Evolutionary conservation across 805 yeast species (phyloP).

Genomic region (Saturnispora quitensis): DNA sequence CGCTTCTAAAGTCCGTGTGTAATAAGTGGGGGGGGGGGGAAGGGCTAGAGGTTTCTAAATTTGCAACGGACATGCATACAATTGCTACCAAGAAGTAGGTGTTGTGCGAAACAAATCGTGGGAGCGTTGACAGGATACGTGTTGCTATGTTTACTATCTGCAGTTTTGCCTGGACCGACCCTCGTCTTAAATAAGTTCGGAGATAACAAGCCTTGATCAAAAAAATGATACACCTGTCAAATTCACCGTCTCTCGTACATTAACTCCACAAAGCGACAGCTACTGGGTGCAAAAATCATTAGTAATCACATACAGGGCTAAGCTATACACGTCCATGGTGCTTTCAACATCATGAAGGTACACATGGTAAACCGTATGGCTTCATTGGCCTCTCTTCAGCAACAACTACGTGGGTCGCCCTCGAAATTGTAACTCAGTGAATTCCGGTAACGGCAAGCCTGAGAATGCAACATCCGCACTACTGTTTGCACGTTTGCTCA

Average conservation of each 20-base stretch:
- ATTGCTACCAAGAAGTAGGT: too few species aligned
- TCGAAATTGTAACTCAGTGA: too few species aligned
- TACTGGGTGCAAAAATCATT: background rate
- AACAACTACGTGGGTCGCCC: too few species aligned
- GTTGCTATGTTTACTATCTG: background rate
- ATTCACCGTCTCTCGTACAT: background rate
- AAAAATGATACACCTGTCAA: background rate
- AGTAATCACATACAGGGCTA: background rate
- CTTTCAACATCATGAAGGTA: too few species aligned
- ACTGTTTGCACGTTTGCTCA: background rate
- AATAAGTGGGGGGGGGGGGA: background rate
- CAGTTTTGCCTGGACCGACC: background rate
- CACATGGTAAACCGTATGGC: background rate
- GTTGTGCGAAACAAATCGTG: too few species aligned
- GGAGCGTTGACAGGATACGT: background rate
- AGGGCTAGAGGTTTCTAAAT: background rate
- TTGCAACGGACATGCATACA: too few species aligned
- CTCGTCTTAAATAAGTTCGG: background rate
- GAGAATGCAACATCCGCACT: background rate
- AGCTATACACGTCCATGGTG: too few species aligned
- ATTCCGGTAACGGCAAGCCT: background rate
- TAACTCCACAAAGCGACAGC: background rate
- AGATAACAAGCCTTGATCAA: background rate
- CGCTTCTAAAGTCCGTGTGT: background rate
- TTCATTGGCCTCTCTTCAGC: background rate